These are phyloP conservation scores for Pseudogymnoascus sp. DNA, from an alignment of 2,329 filamentous ascomycete species.

Conservation along the genomic window DNA sequence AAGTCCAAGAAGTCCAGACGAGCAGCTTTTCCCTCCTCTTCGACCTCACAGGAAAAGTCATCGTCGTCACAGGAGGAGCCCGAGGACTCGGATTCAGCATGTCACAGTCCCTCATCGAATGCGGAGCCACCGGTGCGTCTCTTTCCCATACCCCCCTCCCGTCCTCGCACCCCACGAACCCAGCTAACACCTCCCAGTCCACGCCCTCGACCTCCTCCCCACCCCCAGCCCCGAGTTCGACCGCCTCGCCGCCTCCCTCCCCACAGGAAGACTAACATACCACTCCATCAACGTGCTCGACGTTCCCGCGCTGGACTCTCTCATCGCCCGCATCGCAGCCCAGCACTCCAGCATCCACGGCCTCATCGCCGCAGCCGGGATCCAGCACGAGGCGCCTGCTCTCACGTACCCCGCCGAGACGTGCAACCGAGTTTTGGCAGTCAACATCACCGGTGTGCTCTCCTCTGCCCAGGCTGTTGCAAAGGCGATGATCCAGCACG, in stretches of 20 bases:
- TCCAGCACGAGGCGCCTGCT: slow-evolving; percentile 76
- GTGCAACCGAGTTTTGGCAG: slow-evolving; percentile 69
- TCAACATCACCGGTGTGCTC: slow-evolving; percentile 80
- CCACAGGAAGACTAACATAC: slow-evolving; percentile 38
- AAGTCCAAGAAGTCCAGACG: background rate
- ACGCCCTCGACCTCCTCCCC: background rate
- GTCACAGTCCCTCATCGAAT: background rate
- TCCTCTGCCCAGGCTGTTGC: slow-evolving; percentile 87
- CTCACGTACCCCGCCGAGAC: slow-evolving; percentile 72
- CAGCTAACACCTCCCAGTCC: background rate
- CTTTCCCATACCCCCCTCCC: too few species aligned
- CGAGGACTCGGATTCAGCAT: slow-evolving; percentile 61
- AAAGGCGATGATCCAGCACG: slow-evolving; percentile 57
- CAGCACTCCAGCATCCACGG: slow-evolving; percentile 69
- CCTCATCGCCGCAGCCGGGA: slow-evolving; percentile 60
- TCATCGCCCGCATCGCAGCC: slow-evolving; percentile 61
- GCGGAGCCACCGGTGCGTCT: background rate
- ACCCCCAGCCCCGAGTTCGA: background rate
- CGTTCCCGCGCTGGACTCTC: slow-evolving; percentile 55
- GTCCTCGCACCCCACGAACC: background rate
- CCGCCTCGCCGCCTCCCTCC: slow-evolving; percentile 58
- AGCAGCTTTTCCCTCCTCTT: slow-evolving; percentile 43
- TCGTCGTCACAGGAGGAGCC: slow-evolving; percentile 76
- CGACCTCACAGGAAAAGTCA: slow-evolving; percentile 77
- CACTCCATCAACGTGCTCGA: slow-evolving; percentile 74